Percentiles rank a stretch among this genome's conserved stretches.
phyloP scores from a whole-genome alignment of 441 rosid genomes.

The Isatis lusitanica region DNA sequence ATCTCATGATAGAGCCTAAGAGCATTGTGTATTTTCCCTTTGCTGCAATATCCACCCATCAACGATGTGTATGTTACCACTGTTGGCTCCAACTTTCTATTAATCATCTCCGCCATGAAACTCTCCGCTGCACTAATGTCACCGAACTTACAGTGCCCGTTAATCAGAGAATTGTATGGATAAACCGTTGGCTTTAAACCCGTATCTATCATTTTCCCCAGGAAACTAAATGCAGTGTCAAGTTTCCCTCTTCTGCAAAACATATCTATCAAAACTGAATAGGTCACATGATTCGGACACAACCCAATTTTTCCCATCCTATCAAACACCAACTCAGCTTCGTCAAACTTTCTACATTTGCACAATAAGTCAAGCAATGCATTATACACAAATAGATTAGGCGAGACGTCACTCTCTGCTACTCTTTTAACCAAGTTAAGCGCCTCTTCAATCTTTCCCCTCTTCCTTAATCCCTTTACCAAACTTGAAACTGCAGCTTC shows the following conservation, averaged over 20 bases:
- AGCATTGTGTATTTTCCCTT: conserved; percentile 58
- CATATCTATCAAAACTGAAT: conserved; percentile 71
- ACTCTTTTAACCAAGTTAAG: conserved; percentile 55
- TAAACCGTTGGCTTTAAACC: conserved; percentile 57
- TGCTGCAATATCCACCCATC: conserved; percentile 71
- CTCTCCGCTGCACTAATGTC: conserved; percentile 55
- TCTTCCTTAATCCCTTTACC: conserved; percentile 72
- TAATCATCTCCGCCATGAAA: conserved; percentile 56
- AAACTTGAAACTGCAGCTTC: conserved; percentile 67
- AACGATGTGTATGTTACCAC: conserved; percentile 75
- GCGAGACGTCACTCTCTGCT: conserved; percentile 45
- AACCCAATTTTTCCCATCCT: conserved; percentile 53
- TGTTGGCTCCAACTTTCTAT: conserved; percentile 59
- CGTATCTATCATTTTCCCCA: conserved; percentile 51
- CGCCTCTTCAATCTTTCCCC: conserved; percentile 54
- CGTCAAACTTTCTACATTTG: conserved; percentile 56
- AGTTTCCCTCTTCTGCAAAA: conserved; percentile 73
- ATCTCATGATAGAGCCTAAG: conserved; percentile 76
- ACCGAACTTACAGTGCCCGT: conserved; percentile 74
- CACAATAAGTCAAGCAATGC: conserved; percentile 70
- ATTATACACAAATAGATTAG: conserved; percentile 73
- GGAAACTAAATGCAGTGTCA: conserved; percentile 53
- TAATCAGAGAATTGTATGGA: conserved; percentile 80
- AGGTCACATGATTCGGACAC: conserved; percentile 61
- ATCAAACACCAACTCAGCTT: conserved; percentile 63